Evolutionary conservation across 352 stramenopile genomes (phyloP).

Genomic region (Phytophthora podocarpi): DNA sequence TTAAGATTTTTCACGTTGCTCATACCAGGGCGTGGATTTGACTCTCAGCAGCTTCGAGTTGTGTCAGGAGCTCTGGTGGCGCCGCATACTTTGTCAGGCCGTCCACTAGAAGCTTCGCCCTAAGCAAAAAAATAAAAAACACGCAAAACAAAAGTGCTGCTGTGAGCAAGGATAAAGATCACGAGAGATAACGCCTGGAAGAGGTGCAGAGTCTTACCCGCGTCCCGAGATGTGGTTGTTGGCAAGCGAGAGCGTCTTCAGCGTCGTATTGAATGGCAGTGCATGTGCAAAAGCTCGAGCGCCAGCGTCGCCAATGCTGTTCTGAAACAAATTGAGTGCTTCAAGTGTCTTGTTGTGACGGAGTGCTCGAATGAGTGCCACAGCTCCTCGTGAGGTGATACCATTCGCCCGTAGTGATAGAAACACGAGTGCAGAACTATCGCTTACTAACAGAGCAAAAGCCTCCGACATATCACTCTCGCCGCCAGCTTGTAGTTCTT

Average conservation of each 20-base stretch:
- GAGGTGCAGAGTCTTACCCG: constrained; percentile 34
- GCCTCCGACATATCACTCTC: constrained; percentile 18
- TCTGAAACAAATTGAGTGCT: constrained; percentile 77
- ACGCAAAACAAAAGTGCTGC: background rate
- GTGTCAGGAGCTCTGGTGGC: constrained; percentile 50
- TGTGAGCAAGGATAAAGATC: background rate
- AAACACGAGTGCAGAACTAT: constrained; percentile 46
- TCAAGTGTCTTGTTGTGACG: constrained; percentile 56
- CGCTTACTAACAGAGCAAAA: constrained; percentile 48
- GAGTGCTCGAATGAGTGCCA: constrained; percentile 45
- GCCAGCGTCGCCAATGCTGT: constrained; percentile 59
- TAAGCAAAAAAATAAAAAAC: no score
- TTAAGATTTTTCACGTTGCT: no score
- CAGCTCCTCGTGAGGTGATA: constrained; percentile 43
- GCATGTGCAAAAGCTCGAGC: constrained; percentile 59
- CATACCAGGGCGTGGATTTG: constrained; percentile 69
- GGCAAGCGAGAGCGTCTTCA: constrained; percentile 70
- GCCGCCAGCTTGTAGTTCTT: constrained; percentile 9
- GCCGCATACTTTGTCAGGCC: constrained; percentile 61
- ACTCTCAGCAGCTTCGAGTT: constrained; percentile 66
- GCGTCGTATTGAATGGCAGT: constrained; percentile 56
- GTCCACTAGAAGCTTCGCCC: constrained; percentile 40
- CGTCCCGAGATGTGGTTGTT: constrained; percentile 59
- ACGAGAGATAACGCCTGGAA: background rate
- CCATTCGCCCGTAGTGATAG: constrained; percentile 73